Conservation (phyloP, 179 eudicot genomes). For the Kewa caespitosa region DNA sequence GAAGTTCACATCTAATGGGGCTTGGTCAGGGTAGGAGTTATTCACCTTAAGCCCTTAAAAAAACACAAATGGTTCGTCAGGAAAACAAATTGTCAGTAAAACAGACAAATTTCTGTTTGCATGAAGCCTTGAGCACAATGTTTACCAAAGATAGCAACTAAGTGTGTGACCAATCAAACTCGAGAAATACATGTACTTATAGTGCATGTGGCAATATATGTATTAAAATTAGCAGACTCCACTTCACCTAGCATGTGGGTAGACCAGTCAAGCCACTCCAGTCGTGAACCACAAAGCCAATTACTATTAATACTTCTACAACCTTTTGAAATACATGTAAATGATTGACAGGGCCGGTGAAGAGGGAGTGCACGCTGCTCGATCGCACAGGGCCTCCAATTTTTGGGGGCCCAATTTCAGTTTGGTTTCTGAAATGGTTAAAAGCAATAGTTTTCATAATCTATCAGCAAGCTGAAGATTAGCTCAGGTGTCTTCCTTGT, state of each 20-base stretch:
- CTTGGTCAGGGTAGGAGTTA: too few relatives aligned
- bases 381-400: too few relatives aligned
- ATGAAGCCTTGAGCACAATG: not conserved
- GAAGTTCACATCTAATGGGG: not conserved
- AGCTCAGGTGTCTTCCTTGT: too few relatives aligned
- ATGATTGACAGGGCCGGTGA: too few relatives aligned
- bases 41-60: too few relatives aligned
- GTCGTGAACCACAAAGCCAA: not conserved
- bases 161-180: not conserved
- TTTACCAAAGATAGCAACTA: not conserved
- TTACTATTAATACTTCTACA: not conserved
- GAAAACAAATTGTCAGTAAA: not conserved
- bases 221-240: not conserved
- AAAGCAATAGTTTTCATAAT: too few relatives aligned
- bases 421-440: too few relatives aligned
- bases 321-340: not conserved
- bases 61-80: not conserved
- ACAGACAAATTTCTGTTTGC: not conserved
- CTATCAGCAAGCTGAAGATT: too few relatives aligned
- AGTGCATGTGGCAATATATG: not conserved
- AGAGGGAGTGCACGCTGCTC: too few relatives aligned
- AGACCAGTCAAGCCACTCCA: conserved; percentile 2
- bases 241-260: not conserved
- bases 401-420: too few relatives aligned
- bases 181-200: not conserved